These are phyloP conservation scores for Teunomyces aglyptinius DNA, from an alignment of 805 yeast genomes.

Conservation along the genomic window DNA sequence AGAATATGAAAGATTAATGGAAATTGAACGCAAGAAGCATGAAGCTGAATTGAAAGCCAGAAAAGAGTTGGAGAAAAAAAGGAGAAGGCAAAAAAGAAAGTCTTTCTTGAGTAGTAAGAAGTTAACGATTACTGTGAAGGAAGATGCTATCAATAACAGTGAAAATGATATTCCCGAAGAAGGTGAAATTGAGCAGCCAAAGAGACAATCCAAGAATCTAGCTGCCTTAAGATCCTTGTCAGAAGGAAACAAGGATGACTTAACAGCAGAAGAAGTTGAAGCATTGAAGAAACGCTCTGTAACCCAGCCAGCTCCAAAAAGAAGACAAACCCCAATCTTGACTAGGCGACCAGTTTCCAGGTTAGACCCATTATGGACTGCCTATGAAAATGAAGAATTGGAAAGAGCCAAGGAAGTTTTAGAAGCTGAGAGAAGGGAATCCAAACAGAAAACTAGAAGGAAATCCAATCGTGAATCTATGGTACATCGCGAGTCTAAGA, in stretches of 20 bases:
- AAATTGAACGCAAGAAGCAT: constrained; percentile 45
- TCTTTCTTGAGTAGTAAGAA: constrained; percentile 39
- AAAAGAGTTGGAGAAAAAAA: constrained; percentile 46
- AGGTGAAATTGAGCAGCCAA: constrained; percentile 33
- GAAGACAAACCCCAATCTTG: constrained; percentile 36
- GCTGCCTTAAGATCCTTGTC: constrained; percentile 34
- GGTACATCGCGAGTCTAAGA: constrained; percentile 8
- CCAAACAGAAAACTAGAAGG: constrained; percentile 12
- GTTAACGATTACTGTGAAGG: constrained; percentile 35
- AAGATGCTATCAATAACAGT: constrained; percentile 21
- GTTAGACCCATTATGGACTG: constrained; percentile 55
- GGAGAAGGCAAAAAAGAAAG: constrained; percentile 39
- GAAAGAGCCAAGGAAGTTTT: constrained; percentile 43
- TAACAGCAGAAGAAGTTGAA: constrained; percentile 47
- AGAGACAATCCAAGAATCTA: constrained; percentile 31
- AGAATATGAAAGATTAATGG: constrained; percentile 49
- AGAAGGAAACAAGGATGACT: constrained; percentile 30
- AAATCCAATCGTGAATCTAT: constrained; percentile 8
- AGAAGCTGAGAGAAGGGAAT: constrained; percentile 31
- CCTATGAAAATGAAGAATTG: constrained; percentile 48
- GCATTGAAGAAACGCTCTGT: constrained; percentile 45
- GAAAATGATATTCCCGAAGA: constrained; percentile 23
- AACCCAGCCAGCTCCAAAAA: constrained; percentile 37
- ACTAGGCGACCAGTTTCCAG: constrained; percentile 57
- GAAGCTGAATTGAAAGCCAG: constrained; percentile 53